Conservation (phyloP, 768 basidiomycete genomes). For the Rhodotorula taiwanensis region DNA sequence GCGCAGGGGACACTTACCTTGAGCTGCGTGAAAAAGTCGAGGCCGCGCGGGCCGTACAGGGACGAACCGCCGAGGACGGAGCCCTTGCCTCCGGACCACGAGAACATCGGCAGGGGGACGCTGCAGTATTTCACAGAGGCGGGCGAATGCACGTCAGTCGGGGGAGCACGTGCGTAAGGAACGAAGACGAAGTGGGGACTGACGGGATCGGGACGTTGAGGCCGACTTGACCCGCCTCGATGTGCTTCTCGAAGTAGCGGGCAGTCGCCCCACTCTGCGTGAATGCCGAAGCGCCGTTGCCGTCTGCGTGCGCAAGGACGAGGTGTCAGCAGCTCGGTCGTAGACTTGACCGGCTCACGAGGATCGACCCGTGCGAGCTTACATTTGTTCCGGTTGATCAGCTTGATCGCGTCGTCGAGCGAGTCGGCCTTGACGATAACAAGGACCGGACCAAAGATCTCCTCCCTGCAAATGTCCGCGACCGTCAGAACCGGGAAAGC, state of each 20-base stretch:
- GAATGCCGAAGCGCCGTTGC: constrained; percentile 92
- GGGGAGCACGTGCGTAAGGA: neutral
- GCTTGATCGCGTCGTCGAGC: constrained; percentile 78
- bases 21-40: constrained; percentile 94
- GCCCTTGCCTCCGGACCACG: constrained; percentile 80
- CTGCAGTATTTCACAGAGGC: constrained; percentile 44
- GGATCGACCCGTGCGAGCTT: constrained; percentile 39
- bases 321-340: no score
- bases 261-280: constrained; percentile 94
- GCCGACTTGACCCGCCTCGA: constrained; percentile 71
- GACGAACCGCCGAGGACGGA: constrained; percentile 50
- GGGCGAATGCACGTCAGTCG: neutral
- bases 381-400: constrained; percentile 83
- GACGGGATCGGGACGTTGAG: constrained; percentile 49
- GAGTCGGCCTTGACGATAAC: constrained; percentile 69
- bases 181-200: neutral
- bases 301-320: constrained; percentile 39
- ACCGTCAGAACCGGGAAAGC: neutral
- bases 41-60: constrained; percentile 74
- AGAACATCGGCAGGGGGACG: constrained; percentile 85
- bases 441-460: constrained; percentile 91
- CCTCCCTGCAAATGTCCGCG: constrained; percentile 55
- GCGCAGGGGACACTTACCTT: constrained; percentile 51
- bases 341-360: neutral
- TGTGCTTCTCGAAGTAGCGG: constrained; percentile 77